phyloP scores from a whole-genome alignment of 148 eudicot genomes.

The Diospyros kaki region DNA sequence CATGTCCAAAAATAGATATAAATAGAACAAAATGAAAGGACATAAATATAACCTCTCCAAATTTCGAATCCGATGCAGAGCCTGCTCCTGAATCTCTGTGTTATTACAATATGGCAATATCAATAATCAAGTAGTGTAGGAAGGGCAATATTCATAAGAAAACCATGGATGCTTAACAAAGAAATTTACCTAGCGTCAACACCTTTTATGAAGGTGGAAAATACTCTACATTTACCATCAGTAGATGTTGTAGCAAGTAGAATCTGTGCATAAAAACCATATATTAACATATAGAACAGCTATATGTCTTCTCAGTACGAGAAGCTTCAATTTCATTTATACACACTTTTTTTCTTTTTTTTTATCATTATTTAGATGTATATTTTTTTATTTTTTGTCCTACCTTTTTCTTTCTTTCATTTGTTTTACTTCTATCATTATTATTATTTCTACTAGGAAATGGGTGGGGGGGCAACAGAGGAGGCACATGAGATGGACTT shows the following conservation, averaged over 20 bases:
- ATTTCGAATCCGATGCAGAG: conserved; percentile 64
- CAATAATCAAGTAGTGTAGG: conserved; percentile 4
- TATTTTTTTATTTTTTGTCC: neutral
- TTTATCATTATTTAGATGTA: neutral
- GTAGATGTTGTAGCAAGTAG: conserved; percentile 95
- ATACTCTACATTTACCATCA: conserved; percentile 96
- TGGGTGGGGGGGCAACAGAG: neutral
- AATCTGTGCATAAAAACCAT: conserved; percentile 31
- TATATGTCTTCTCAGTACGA: neutral
- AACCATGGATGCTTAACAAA: conserved; percentile 6
- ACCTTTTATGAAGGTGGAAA: conserved; percentile 96
- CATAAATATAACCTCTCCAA: conserved; percentile 74
- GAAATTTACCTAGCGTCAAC: conserved; percentile 70
- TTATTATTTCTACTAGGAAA: neutral
- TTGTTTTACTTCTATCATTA: neutral
- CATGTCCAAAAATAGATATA: neutral
- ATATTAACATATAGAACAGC: neutral
- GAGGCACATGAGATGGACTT: neutral
- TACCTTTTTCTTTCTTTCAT: neutral
- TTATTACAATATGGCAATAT: conserved; percentile 22
- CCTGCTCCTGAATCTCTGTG: conserved; percentile 55
- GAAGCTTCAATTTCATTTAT: neutral
- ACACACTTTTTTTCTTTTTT: neutral
- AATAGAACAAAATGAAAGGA: neutral
- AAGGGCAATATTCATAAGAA: neutral